Evolutionary conservation across 2,329 filamentous ascomycete species (phyloP), one percentile per base, ranked within the genome.

Genomic region (Blastomyces emzantsi): DNA sequence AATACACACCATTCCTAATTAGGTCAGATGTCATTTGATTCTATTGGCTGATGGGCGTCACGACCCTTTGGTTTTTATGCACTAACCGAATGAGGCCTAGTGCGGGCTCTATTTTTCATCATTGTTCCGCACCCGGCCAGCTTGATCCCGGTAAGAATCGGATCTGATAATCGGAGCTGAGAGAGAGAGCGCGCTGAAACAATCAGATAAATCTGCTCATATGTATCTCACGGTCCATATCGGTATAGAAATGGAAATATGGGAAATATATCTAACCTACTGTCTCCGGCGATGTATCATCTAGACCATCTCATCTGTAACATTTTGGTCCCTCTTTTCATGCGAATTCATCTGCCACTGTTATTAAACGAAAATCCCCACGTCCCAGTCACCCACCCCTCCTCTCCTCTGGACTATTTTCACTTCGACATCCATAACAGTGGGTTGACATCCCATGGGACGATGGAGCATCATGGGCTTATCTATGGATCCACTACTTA

Each of bases 161-260:
- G 64, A 66, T 66, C 64, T 61, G 64, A 66, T 66, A 66, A 22
- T 33, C 30, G n/a, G 9, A 19, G 61, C n/a, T n/a, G n/a, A n/a
- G n/a, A n/a, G n/a, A n/a, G n/a, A n/a, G n/a, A 30, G 28, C 2
- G 39, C 51, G 51, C 43, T 22, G 15, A n/a, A 41, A 43, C n/a
- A 30, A 63, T 60, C 63, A 56, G 60, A 64, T 59, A 62, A 62
- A 45, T 19, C 25, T 25, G 49, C 15, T 33, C 30, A n/a, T n/a
- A n/a, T n/a, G n/a, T n/a, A 41, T 13, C 7, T 41, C 9, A 13
- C 39, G 11, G 39, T 41, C 11, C 15, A 41, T 13, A 41, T 17
- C 15, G 4, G 15, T 3, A 17, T 19, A 17, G 41, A 43, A 43
- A 43, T 19, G 11, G 3, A 41, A 13, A 41, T 15, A 11, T 41